phyloP scores from a whole-genome alignment of 306 rosid genomes.

The Gynostemma pentaphyllum region DNA sequence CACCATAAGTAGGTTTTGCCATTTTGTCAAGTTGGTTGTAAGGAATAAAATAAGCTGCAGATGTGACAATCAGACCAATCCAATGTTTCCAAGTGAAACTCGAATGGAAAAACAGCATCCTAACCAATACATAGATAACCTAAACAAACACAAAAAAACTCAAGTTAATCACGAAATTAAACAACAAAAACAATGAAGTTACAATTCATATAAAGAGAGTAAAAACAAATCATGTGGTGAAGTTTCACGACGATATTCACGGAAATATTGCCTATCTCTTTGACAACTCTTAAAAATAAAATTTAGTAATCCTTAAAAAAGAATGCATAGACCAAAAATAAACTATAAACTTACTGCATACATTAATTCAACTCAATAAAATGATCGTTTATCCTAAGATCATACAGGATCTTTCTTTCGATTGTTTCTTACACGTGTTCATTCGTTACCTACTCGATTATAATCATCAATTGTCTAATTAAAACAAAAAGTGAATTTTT shows the following conservation, averaged over 20 bases:
- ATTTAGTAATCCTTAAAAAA: neutral
- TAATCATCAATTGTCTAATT: neutral
- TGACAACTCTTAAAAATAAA: neutral
- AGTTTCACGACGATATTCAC: neutral
- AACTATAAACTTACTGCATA: neutral
- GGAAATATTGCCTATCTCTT: neutral
- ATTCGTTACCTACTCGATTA: neutral
- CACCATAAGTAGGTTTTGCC: conserved; percentile 45
- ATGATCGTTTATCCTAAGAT: too few species aligned
- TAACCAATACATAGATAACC: conserved; percentile 21
- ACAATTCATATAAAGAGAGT: neutral
- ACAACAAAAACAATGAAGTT: neutral
- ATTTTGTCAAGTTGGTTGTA: conserved; percentile 56
- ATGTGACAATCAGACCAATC: conserved; percentile 54
- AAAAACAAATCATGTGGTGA: neutral
- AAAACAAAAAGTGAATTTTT: neutral
- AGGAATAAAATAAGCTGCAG: conserved; percentile 47
- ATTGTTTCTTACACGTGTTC: neutral
- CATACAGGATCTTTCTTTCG: neutral
- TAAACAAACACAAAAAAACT: conserved; percentile 5
- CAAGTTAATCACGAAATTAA: conserved; percentile 3
- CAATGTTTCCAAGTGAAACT: conserved; percentile 67
- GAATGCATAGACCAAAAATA: neutral
- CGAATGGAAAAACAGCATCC: conserved; percentile 56
- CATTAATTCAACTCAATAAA: too few species aligned